Conservation (phyloP, 345 rosid genomes). For the Geranium rotundifolium region DNA sequence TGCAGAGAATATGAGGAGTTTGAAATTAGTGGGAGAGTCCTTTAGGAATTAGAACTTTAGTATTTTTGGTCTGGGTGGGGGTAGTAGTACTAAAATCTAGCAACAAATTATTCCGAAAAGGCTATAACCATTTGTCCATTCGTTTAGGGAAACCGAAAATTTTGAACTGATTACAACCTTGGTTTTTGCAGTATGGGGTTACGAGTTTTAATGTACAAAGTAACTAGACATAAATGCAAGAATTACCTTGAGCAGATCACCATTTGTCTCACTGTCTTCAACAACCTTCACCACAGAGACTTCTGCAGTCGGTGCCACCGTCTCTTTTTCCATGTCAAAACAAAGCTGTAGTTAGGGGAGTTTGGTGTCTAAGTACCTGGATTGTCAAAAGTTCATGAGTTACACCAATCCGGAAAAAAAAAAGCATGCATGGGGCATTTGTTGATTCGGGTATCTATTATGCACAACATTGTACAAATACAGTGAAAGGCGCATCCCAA, state of each 20-base stretch:
- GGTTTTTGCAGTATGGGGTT: not conserved
- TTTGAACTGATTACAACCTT: no score
- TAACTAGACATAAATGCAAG: not conserved
- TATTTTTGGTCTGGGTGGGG: no score
- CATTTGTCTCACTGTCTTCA: constrained; percentile 26
- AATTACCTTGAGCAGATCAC: constrained; percentile 42
- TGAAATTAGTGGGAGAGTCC: no score
- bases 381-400: constrained; percentile 1
- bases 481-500: not conserved
- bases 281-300: constrained; percentile 37
- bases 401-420: not conserved
- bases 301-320: constrained; percentile 31
- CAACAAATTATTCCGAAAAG: no score
- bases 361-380: not conserved
- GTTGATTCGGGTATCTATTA: not conserved
- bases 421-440: not conserved
- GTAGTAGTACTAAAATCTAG: no score
- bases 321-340: constrained; percentile 49
- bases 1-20: no score
- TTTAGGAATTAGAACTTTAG: no score
- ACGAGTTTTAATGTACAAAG: not conserved
- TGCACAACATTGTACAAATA: not conserved
- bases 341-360: no score
- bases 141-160: no score
- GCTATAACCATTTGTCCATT: no score